Conservation (phyloP, 768 basidiomycete species). For the Leucogyrophana mollusca region DNA sequence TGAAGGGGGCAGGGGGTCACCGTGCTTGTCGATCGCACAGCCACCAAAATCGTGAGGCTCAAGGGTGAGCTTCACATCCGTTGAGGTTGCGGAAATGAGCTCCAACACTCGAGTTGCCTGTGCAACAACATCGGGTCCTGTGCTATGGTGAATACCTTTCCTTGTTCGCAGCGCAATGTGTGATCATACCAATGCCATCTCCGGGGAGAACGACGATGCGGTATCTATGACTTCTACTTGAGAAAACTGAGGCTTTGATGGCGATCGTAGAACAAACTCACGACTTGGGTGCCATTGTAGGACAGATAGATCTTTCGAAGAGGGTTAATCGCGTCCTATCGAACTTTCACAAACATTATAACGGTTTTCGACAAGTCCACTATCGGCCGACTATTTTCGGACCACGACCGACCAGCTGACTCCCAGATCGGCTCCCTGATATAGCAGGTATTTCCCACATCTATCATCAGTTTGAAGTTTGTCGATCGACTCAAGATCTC, state of each 20-base stretch:
- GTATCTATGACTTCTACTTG: constrained; percentile 50
- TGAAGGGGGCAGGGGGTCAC: constrained; percentile 80
- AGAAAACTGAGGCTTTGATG: neutral
- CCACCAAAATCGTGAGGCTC: constrained; percentile 86
- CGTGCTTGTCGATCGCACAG: constrained; percentile 83
- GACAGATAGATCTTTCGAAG: neutral
- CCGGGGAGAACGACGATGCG: constrained; percentile 90
- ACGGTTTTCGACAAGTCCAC: neutral
- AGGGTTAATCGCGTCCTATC: constrained; percentile 1
- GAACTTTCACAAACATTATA: too few species aligned
- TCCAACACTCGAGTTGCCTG: constrained; percentile 86
- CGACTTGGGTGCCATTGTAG: constrained; percentile 45
- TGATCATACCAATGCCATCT: constrained; percentile 85
- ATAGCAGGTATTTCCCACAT: constrained; percentile 5
- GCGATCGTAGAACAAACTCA: constrained; percentile 20
- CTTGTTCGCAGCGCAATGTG: neutral
- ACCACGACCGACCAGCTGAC: neutral
- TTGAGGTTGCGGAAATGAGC: constrained; percentile 57
- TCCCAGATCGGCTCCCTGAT: neutral
- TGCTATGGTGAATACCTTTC: neutral
- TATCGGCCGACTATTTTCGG: constrained; percentile 9
- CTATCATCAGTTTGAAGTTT: neutral
- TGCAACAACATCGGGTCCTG: constrained; percentile 87
- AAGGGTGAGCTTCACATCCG: constrained; percentile 71
- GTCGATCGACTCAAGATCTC: too few species aligned